Evolutionary conservation across 2,329 filamentous ascomycete species (phyloP).

Genomic region (Aspergillus calidoustus): DNA sequence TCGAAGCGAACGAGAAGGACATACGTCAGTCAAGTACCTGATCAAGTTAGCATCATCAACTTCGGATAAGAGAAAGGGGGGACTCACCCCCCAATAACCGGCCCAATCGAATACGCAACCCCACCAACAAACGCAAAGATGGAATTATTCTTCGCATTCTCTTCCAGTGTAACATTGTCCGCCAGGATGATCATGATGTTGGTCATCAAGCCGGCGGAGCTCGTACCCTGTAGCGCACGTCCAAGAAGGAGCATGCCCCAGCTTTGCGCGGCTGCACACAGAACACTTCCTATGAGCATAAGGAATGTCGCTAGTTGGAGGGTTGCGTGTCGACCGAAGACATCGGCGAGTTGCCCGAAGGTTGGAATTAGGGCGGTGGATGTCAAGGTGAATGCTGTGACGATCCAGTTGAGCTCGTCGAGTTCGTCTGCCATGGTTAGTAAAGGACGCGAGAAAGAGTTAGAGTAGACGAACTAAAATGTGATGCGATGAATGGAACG

Average conservation of each 20-base stretch:
- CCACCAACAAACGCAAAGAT: conserved; percentile 65
- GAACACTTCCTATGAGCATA: conserved; percentile 64
- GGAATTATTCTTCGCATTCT: conserved; percentile 67
- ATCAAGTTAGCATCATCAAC: conserved; percentile 5
- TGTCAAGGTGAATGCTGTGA: conserved; percentile 70
- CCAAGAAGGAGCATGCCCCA: conserved; percentile 67
- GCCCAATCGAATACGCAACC: conserved; percentile 64
- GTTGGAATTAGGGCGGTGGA: conserved; percentile 70
- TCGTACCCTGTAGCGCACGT: conserved; percentile 65
- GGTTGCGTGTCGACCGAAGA: conserved; percentile 65
- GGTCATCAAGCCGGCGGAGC: conserved; percentile 65
- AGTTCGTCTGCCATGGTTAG: conserved; percentile 49
- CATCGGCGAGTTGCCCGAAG: conserved; percentile 67
- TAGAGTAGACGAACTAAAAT: conserved; percentile 58
- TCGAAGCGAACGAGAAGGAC: neutral
- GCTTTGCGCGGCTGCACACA: conserved; percentile 62
- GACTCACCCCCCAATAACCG: conserved; percentile 60
- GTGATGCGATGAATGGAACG: conserved; percentile 65
- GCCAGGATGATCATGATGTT: conserved; percentile 66
- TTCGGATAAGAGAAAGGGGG: neutral
- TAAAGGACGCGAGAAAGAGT: too few species aligned
- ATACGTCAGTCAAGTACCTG: conserved; percentile 40
- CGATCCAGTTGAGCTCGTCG: conserved; percentile 69
- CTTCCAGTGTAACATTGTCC: conserved; percentile 65
- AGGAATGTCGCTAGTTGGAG: conserved; percentile 62